Evolutionary conservation across 163 green algal species (phyloP).

Genomic region (Scenedesmus sp.): DNA sequence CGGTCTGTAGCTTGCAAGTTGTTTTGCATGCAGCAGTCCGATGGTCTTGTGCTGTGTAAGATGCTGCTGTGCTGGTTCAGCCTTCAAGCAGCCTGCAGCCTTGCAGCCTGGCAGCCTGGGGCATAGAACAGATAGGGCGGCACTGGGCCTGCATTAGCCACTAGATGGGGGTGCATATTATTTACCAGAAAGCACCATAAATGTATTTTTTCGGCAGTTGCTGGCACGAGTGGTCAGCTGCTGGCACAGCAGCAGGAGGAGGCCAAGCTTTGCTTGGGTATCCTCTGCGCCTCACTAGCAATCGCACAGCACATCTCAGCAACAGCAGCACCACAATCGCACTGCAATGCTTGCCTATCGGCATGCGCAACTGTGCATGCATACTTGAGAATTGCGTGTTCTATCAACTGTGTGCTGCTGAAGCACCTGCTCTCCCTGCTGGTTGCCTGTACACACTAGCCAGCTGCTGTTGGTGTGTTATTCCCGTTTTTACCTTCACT

Average conservation of each 20-base stretch:
- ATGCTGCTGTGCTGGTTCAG: not conserved
- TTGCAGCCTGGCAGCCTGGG: not conserved
- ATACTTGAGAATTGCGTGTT: not conserved
- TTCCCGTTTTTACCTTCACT: no score
- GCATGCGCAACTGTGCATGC: constrained; percentile 21
- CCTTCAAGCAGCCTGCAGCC: not conserved
- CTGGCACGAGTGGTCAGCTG: no score
- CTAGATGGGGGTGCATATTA: no score
- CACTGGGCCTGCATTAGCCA: no score
- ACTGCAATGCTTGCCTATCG: not conserved
- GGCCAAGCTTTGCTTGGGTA: not conserved
- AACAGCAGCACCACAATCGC: not conserved
- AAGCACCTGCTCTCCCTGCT: no score
- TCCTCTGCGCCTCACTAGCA: not conserved
- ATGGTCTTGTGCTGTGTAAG: not conserved
- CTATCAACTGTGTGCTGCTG: no score
- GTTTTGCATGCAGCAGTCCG: not conserved
- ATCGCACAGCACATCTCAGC: not conserved
- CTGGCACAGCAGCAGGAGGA: not conserved
- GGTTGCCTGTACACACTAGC: no score
- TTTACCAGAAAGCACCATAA: no score
- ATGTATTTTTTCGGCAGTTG: no score
- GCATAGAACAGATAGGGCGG: not conserved
- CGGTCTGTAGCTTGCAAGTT: not conserved
- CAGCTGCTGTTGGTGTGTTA: no score